Evolutionary conservation across 352 stramenopile genomes (phyloP).

Genomic region (Phytophthora ramorum): DNA sequence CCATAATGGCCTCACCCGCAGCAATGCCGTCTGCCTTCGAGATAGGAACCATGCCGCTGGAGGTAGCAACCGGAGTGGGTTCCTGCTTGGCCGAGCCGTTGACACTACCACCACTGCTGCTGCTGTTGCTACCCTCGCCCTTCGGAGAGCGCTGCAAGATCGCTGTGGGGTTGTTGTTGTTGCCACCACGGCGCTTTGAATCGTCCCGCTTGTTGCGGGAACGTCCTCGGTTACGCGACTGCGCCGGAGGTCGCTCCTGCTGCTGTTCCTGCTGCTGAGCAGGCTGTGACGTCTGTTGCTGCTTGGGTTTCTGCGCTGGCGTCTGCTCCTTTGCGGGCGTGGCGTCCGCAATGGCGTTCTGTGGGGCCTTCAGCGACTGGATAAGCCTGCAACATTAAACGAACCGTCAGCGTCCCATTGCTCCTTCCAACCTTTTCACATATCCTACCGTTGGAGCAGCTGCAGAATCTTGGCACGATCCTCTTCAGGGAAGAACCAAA

Average conservation of each 20-base stretch:
- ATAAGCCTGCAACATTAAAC: constrained; percentile 56
- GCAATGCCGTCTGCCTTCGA: constrained; percentile 83
- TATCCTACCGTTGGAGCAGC: constrained; percentile 66
- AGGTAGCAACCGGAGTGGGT: constrained; percentile 16
- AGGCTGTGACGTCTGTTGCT: constrained; percentile 43
- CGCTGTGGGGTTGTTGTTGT: constrained; percentile 46
- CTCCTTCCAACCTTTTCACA: not conserved
- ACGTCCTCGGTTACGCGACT: constrained; percentile 52
- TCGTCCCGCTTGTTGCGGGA: constrained; percentile 66
- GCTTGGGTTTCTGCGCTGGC: constrained; percentile 24
- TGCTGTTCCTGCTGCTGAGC: constrained; percentile 43
- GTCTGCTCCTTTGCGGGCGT: constrained; percentile 31
- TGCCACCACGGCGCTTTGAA: constrained; percentile 43
- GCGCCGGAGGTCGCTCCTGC: constrained; percentile 27
- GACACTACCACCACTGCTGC: constrained; percentile 32
- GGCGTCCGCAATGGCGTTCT: constrained; percentile 23
- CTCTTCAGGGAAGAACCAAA: constrained; percentile 91
- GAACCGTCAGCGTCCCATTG: constrained; percentile 12
- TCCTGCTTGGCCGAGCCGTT: constrained; percentile 40
- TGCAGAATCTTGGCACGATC: constrained; percentile 83
- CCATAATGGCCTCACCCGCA: constrained; percentile 82
- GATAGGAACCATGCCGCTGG: constrained; percentile 65
- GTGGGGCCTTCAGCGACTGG: constrained; percentile 59
- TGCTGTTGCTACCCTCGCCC: constrained; percentile 40
- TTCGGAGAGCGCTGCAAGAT: constrained; percentile 74